Evolutionary conservation across 2,329 filamentous ascomycete genomes (phyloP).

Genomic region (Microcyclospora tardicrescens): DNA sequence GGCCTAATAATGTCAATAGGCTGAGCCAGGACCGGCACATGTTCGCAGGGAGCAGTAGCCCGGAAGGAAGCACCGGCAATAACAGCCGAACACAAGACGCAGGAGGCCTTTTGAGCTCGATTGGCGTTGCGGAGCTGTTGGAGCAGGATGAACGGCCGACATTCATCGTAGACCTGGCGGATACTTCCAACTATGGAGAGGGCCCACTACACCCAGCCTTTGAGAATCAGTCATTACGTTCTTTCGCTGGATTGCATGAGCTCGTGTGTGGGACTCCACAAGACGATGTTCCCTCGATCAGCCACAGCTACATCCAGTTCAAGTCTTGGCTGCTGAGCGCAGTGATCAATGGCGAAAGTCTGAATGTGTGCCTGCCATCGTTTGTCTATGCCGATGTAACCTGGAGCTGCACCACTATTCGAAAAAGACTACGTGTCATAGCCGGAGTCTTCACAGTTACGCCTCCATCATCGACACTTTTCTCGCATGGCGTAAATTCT

Average conservation of each 20-base stretch:
- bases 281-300: slow-evolving; percentile 23
- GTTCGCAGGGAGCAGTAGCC: slow-evolving; percentile 14
- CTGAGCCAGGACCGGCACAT: slow-evolving; percentile 21
- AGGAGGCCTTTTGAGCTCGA: slow-evolving; percentile 42
- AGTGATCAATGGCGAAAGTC: slow-evolving; percentile 38
- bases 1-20: slow-evolving; percentile 37
- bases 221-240: slow-evolving; percentile 53
- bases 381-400: slow-evolving; percentile 50
- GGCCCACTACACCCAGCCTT: slow-evolving; percentile 51
- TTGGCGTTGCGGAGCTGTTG: slow-evolving; percentile 59
- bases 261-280: slow-evolving; percentile 39
- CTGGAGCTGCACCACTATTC: slow-evolving; percentile 60
- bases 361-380: slow-evolving; percentile 42
- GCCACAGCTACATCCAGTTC: slow-evolving; percentile 47
- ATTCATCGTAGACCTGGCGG: slow-evolving; percentile 58
- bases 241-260: slow-evolving; percentile 43
- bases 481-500: slow-evolving; percentile 2
- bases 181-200: slow-evolving; percentile 41
- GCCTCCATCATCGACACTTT: slow-evolving; percentile 7
- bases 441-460: slow-evolving; percentile 35
- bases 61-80: slow-evolving; percentile 9
- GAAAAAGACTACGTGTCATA: slow-evolving; percentile 55
- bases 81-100: slow-evolving; percentile 4
- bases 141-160: slow-evolving; percentile 66
- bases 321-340: slow-evolving; percentile 54